Evolutionary conservation across 2,329 filamentous ascomycete genomes (phyloP), one percentile per base, ranked within the genome.

Genomic region (Ascochyta rabiei): DNA sequence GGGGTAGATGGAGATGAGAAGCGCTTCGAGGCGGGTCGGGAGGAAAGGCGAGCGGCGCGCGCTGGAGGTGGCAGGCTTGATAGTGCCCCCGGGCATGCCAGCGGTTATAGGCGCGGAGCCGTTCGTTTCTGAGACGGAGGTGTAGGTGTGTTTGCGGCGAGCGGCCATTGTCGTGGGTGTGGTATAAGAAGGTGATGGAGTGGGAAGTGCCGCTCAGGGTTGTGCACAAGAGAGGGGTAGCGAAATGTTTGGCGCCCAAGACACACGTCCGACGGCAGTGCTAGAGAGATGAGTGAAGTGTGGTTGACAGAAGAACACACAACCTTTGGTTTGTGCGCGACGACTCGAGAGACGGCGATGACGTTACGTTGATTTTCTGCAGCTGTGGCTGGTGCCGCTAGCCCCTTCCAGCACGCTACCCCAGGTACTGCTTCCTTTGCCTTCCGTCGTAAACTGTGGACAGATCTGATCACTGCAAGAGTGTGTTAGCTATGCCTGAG

Each of bases 1-100:
- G 4, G 93, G 93, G 78, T 96, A 98, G 56, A 90, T 77, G 44
- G 77, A 63, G 26, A 96, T 83, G 19, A 88, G 79, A 51, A 84
- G 66, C 21, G 82, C 76, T 71, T 96, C 90, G 67, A 88, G 80
- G 8, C 83, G 80, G 2, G 89, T 91, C 4, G 89, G 90, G 2
- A 91, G 80, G 75, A 84, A 86, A 2, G 89, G 88, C 31, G 81
- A 79, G 54, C 70, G 73, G 7, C 64, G 57, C n/a, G 62, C 61
- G 18, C 64, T 61, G 18, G 65, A 62, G 15, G 63, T 70, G 23
- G 60, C 60, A 7, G 57, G 45, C 19, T 63, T 69, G 21, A 67
- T 63, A n/a, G 66, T 62, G 33, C 58, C 57, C 9, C 60, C 38
- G 15, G 69, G 61, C 64, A 67, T 70, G 38, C 58, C 60, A 19